Percentiles rank a stretch among this genome's conserved stretches.
Evolutionary conservation across 306 rosid species (phyloP).

Genomic region (Quercus suber): DNA sequence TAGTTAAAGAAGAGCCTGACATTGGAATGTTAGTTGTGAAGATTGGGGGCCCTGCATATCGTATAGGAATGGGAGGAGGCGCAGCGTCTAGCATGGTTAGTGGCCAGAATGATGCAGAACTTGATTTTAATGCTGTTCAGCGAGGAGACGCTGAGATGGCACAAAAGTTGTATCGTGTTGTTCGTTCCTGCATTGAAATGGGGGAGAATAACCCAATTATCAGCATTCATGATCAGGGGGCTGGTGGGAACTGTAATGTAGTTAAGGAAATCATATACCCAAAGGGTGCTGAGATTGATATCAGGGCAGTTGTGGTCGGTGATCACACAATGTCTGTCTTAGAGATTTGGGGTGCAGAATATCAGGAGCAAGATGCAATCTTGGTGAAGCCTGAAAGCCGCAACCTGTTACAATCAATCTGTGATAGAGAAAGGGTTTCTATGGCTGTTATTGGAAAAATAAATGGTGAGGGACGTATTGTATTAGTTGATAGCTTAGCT

Average conservation of each 20-base stretch:
- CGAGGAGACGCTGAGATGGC: conserved; percentile 99
- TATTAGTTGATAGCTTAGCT: conserved; percentile 69
- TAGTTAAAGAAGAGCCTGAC: conserved; percentile 79
- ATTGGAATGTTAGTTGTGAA: conserved; percentile 87
- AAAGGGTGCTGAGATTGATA: conserved; percentile 73
- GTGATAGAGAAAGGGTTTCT: conserved; percentile 74
- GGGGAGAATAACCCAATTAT: conserved; percentile 81
- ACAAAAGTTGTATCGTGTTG: conserved; percentile 85
- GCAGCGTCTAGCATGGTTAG: conserved; percentile 98
- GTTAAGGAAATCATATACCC: conserved; percentile 90
- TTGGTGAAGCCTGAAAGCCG: conserved; percentile 81
- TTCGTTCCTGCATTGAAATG: conserved; percentile 94
- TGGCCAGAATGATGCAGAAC: conserved; percentile 92
- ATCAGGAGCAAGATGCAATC: conserved; percentile 91
- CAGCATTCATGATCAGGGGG: conserved; percentile 95
- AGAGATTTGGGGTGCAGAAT: conserved; percentile 98
- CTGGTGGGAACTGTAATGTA: conserved; percentile 93
- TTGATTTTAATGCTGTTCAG: conserved; percentile 95
- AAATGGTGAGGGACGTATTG: conserved; percentile 68
- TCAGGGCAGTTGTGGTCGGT: conserved; percentile 75
- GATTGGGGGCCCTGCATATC: conserved; percentile 98
- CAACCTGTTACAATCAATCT: conserved; percentile 59
- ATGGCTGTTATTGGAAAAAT: conserved; percentile 92
- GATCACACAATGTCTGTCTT: conserved; percentile 87
- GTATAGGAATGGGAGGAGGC: conserved; percentile 97